Conservation (phyloP, 176 grass and related monocot species). For the Musa acuminata region DNA sequence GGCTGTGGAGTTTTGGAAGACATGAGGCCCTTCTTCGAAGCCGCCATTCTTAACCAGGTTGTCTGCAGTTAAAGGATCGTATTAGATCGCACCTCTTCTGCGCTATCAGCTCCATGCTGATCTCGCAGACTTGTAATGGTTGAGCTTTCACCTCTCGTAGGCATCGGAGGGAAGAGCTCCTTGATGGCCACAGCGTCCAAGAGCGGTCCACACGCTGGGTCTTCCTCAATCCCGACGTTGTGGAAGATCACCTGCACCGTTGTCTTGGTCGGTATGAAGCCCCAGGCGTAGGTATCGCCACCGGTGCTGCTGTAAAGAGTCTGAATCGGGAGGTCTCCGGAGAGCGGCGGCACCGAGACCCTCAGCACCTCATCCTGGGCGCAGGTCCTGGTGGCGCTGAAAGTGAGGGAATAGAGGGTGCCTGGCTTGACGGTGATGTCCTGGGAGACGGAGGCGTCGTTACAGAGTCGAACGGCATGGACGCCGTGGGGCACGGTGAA, state of each 20-base stretch:
- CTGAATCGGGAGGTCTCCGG: slow-evolving; percentile 64
- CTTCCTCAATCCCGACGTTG: slow-evolving; percentile 80
- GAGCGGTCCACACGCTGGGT: slow-evolving; percentile 61
- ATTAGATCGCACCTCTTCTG: no score
- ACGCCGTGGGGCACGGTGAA: slow-evolving; percentile 73
- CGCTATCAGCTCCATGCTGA: no score
- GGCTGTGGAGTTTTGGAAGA: slow-evolving; percentile 63
- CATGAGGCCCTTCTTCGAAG: slow-evolving; percentile 33
- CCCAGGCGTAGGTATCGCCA: slow-evolving; percentile 83
- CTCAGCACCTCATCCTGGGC: slow-evolving; percentile 67
- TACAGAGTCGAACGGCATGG: slow-evolving; percentile 75
- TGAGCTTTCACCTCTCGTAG: slow-evolving; percentile 47
- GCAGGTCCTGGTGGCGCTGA: slow-evolving; percentile 85
- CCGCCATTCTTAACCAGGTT: slow-evolving; percentile 87
- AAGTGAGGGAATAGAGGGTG: slow-evolving; percentile 73
- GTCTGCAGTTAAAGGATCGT: slow-evolving; percentile 21
- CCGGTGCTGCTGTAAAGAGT: slow-evolving; percentile 72
- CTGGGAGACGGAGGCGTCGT: slow-evolving; percentile 57
- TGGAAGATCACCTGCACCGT: slow-evolving; percentile 59
- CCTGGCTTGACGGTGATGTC: slow-evolving; percentile 72
- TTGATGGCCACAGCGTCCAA: slow-evolving; percentile 89
- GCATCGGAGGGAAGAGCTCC: slow-evolving; percentile 61
- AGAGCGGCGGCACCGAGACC: slow-evolving; percentile 41
- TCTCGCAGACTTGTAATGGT: no score
- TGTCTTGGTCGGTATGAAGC: slow-evolving; percentile 47